Base-by-base conservation (phyloP, 2,329 filamentous ascomycete genomes). In the Cladosporium austrohemisphaericum region DNA sequence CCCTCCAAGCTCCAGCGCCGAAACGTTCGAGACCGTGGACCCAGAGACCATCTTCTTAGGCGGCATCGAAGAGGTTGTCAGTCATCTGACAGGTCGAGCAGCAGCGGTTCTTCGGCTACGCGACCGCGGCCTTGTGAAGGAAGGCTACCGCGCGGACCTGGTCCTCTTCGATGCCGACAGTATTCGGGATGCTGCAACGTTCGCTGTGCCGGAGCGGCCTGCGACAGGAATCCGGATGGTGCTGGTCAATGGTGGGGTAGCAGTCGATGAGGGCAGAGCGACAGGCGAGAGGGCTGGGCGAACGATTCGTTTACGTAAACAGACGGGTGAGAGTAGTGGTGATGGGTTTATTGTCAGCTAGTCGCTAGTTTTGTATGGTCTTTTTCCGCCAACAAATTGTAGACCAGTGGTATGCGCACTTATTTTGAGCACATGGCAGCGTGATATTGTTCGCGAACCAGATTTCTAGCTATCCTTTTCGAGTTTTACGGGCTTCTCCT, bases 131-230 rank as follows among this genome's bases (percentile, higher is more conserved):
- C 38, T 60, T 50, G 44, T 61, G 8, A 52, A 49, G 22, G 50
- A 57, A 48, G 59, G 58, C 1, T 61, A 54, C 33, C 45, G 53
- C 22, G 60, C 60, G 23, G 60, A 63, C 54, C 35, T 63, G 16
- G 58, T 61, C 9, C 36, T 63, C 19, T 61, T 61, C 37, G 52
- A 61, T 49, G 48, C 52, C 5, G 52, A 56, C 11, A 48, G n/a
- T 18, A 56, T 63, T 5, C 46, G 55, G 4, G 60, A 63, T 51
- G 52, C 28, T n/a, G 60, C 58, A 19, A 63, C 60, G 5, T 63
- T 56, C 50, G 53, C 55, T 22, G 38, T 57, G 11, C 60, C 60
- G 22, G 52, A 60, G 45, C 52, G 55, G 49, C 45, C 57, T 28
- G 60, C 60, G 20, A 55, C 53, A 11, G 60, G 60, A 2, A 58